Evolutionary conservation across 768 basidiomycete genomes (phyloP), one percentile per base, ranked within the genome.

Genomic region (Amanita pallidorosea): DNA sequence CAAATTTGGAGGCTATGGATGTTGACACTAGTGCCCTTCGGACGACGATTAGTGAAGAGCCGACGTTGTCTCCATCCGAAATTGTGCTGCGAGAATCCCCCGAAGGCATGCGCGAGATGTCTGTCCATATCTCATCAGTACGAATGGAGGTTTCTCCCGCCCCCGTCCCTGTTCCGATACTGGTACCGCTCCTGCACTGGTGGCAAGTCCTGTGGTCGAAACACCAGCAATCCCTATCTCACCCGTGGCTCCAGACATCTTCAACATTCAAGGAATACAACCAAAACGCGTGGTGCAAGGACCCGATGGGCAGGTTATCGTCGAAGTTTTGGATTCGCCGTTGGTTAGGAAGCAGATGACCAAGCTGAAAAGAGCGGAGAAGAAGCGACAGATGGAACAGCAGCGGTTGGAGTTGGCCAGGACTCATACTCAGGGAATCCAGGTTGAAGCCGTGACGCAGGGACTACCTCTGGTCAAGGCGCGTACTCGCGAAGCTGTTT

Each of bases 291-390:
- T 65, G 11, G 59, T 68, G 9, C 58, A 58, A 9, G 56, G 58
- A 18, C 65, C 73, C n/a, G 67, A 67, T 40, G 75, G 76, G n/a
- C 71, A 65, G 51, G 70, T 82, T 43, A 75, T 85, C 49, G 76
- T 88, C 51, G 85, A 88, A 59, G 77, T 79, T 53, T 69, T 88
- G 20, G 86, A 87, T 58, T 82, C 86, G 5, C 85, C 85, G 33
- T 74, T 74, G 3, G 81, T 76, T 36, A 77, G 85, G 4, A 71
- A 76, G 45, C 72, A 78, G 63, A 85, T 81, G 63, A 70, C 69
- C 17, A 62, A 67, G 52, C 70, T 72, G 7, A 68, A 65, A 46
- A 80, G 75, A 59, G 71, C 64, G 1, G 68, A 69, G 51, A 65
- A 62, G 54, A 61, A 59, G 43, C 61, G 56, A 38, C 52, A 57